Conservation (phyloP, 2,329 filamentous ascomycete species). For the Pseudonectria foliicola region DNA sequence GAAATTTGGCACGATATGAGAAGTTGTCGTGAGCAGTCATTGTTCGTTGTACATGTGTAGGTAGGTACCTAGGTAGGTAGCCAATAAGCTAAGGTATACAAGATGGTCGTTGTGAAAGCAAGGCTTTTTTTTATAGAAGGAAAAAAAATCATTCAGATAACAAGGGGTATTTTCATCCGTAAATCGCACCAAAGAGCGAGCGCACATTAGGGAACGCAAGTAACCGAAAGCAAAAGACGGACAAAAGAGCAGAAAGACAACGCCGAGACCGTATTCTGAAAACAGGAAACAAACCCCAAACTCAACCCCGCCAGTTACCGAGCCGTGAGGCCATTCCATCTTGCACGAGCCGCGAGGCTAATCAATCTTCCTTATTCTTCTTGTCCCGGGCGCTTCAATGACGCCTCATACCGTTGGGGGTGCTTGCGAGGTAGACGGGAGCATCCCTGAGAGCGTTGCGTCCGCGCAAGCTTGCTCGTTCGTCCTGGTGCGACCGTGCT, state of each 20-base stretch:
- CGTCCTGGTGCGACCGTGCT: conserved; percentile 4
- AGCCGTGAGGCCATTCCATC: conserved; percentile 23
- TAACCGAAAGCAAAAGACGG: background rate
- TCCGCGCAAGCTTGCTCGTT: conserved; percentile 2
- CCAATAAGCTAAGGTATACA: too few relatives aligned
- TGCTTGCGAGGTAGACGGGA: conserved; percentile 7
- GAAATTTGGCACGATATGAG: too few relatives aligned
- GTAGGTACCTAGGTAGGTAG: too few relatives aligned
- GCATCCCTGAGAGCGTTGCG: conserved; percentile 2
- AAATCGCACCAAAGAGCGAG: too few relatives aligned
- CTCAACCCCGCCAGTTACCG: background rate
- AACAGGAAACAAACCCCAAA: background rate
- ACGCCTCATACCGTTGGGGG: conserved; percentile 11
- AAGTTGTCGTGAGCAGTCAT: too few relatives aligned
- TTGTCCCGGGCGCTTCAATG: conserved; percentile 12
- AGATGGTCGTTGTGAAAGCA: too few relatives aligned
- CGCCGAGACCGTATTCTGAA: background rate
- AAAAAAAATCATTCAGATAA: too few relatives aligned
- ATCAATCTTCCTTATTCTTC: conserved; percentile 21
- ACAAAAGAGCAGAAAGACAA: background rate
- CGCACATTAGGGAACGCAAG: too few relatives aligned
- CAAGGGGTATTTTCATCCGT: too few relatives aligned
- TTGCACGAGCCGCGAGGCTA: conserved; percentile 23
- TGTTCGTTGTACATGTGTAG: too few relatives aligned
- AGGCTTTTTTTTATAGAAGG: too few relatives aligned